Base-by-base conservation (phyloP, 192 early-diverging fungal species). In the Backusella liffmaniae region DNA sequence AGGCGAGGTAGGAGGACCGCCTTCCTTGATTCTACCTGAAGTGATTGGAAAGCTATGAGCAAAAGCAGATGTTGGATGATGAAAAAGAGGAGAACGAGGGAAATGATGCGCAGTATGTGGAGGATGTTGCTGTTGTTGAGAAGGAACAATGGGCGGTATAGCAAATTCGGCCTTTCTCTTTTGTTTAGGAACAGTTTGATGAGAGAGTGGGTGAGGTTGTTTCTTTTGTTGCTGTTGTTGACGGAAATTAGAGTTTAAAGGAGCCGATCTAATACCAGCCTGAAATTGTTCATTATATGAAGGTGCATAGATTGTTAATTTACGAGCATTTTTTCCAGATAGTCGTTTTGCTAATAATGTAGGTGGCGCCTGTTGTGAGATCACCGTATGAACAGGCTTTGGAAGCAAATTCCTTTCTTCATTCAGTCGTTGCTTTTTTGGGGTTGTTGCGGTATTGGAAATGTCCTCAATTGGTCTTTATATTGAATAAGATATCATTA, bases 241-340 rank as follows among this genome's bases (percentile, higher is more conserved):
- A 26, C 82, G 76, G 30, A 79, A 49, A 18, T 75, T 84, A 2
- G 86, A 80, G 49, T 83, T 83, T 51, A 87, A 41, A 21, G 86
- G 86, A 46, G 86, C 86, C 41, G 86, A 85, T n/a, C 82, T 81
- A 21, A 87, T 84, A 2, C 80, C 82, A 7, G 81, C 51, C 3
- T 77, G 41, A 62, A 70, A 34, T 9, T 83, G 82, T 21, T 87
- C 84, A 67, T 76, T 77, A 39, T 87, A 87, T 3, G 86, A 82
- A 2, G 86, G 86, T 9, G 86, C 79, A 78, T 78, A 84, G 66
- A 88, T 88, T 3, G 86, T 86, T 36, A 88, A 46, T 18, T 83
- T 82, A 46, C 84, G 82, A 65, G 83, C 79, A 49, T 88, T 85
- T 67, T 82, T 39, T 56, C 77, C 83, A 72, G 79, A 42, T 78